Evolutionary conservation across 2,329 filamentous ascomycete genomes (phyloP).

Genomic region (Xylariaceae sp.): DNA sequence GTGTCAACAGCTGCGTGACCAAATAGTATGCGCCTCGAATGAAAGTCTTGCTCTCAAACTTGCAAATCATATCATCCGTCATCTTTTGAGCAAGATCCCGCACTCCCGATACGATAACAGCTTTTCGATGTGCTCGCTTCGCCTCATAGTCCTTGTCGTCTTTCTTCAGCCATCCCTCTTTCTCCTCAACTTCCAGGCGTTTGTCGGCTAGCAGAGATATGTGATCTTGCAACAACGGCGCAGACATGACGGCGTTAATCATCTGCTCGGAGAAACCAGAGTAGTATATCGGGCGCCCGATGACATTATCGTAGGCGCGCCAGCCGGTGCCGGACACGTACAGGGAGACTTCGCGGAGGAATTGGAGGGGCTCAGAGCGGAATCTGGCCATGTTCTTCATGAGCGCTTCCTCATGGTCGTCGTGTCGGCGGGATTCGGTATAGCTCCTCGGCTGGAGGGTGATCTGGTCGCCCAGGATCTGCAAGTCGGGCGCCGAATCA

Average conservation of each 20-base stretch:
- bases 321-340: conserved; percentile 92
- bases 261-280: conserved; percentile 87
- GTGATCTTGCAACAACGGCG: conserved; percentile 66
- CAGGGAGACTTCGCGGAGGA: conserved; percentile 86
- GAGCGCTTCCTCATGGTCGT: conserved; percentile 61
- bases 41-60: conserved; percentile 92
- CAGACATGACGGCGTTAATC: conserved; percentile 69
- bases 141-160: conserved; percentile 50
- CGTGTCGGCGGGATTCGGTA: conserved; percentile 46
- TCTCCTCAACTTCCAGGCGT: conserved; percentile 69
- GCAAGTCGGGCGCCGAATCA: conserved; percentile 65
- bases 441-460: conserved; percentile 70
- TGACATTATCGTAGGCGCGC: conserved; percentile 85
- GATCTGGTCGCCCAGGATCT: conserved; percentile 69
- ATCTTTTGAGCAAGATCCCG: conserved; percentile 78
- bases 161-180: conserved; percentile 61
- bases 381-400: conserved; percentile 85
- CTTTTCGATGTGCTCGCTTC: conserved; percentile 50
- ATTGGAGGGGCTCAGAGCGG: conserved; percentile 64
- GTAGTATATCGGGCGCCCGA: conserved; percentile 93
- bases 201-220: conserved; percentile 72
- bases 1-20: conserved; percentile 76
- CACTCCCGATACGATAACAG: conserved; percentile 66
- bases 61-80: conserved; percentile 97
- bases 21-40: conserved; percentile 91